Evolutionary conservation across 805 yeast genomes (phyloP), one percentile per base, ranked within the genome.

Genomic region (Pichia rugopelliculosa): DNA sequence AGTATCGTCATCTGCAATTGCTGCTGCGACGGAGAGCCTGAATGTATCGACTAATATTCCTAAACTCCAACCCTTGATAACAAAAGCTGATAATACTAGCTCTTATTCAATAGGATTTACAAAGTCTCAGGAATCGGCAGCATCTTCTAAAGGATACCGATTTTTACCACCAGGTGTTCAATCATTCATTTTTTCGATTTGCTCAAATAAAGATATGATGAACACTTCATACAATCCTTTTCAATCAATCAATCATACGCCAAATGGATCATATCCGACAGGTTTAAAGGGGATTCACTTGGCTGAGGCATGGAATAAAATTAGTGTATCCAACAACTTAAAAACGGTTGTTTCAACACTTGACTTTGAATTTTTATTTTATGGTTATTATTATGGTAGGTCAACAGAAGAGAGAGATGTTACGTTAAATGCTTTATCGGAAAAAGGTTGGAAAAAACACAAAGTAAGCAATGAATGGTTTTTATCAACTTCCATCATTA

Each of bases 321-420:
- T 65, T 9, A 54, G 59, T 8, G 41, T 47, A 20, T 51, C 61
- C 12, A 42, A 42, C 9, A 56, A 59, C 42, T 39, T 65, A 13
- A 62, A 58, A 26, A 30, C 54, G 15, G 58, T 55, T 42, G 62
- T 66, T 1, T 59, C 56, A 36, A 55, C 56, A 37, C 56, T 64
- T 23, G 70, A 63, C 43, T 53, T 61, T n/a, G 61, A 59, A 6
- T 67, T 74, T 15, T 53, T 73, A 42, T 73, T 73, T 49, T 73
- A 67, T 52, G 74, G 73, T 33, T 71, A 62, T 54, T 73, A 73
- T 53, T 73, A 61, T 56, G 69, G 73, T 2, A 58, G 69, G 4
- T 70, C 76, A 5, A 69, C 67, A 12, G 53, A 64, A 43, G 77
- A 73, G 54, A 63, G 72, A 47, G 59, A 60, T 17, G 60, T 70